Evolutionary conservation across 2,329 filamentous ascomycete genomes (phyloP).

Genomic region (Parastagonospora avenae): DNA sequence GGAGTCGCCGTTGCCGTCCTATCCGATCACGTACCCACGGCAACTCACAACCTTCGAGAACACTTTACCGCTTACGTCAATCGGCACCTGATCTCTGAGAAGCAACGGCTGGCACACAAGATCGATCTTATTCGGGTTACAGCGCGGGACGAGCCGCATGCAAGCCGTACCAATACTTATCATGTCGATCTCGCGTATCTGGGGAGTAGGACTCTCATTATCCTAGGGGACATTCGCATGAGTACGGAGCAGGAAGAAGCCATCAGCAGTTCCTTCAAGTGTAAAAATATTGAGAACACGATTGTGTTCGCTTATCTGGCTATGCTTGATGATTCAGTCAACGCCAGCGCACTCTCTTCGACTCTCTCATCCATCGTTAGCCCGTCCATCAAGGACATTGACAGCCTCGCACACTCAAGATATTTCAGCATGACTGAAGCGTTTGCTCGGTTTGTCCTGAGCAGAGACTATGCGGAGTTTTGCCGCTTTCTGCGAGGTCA

Average conservation of each 20-base stretch:
- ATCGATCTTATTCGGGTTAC: constrained; percentile 20
- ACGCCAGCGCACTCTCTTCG: constrained; percentile 10
- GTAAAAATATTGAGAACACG: constrained; percentile 11
- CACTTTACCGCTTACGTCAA: constrained; percentile 32
- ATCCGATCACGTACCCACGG: constrained; percentile 27
- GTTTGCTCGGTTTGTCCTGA: constrained; percentile 25
- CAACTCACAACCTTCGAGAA: constrained; percentile 25
- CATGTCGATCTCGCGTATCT: constrained; percentile 22
- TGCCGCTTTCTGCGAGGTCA: constrained; percentile 29
- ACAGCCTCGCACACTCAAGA: constrained; percentile 15
- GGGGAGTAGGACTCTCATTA: constrained; percentile 13
- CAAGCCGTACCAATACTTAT: constrained; percentile 9
- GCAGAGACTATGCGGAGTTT: constrained; percentile 21
- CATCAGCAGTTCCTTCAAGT: constrained; percentile 15
- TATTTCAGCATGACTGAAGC: constrained; percentile 26
- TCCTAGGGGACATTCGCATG: constrained; percentile 24
- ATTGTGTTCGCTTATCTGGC: constrained; percentile 26
- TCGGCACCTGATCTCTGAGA: constrained; percentile 23
- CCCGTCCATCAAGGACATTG: constrained; percentile 23
- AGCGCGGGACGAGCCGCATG: constrained; percentile 13
- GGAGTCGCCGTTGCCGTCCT: constrained; percentile 29
- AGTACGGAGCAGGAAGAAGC: constrained; percentile 17
- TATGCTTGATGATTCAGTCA: constrained; percentile 7
- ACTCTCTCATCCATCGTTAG: constrained; percentile 21
- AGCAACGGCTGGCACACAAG: constrained; percentile 22